Evolutionary conservation across 495 filamentous ascomycete genomes (phyloP).

Genomic region (Rhizodiscina lignyota): DNA sequence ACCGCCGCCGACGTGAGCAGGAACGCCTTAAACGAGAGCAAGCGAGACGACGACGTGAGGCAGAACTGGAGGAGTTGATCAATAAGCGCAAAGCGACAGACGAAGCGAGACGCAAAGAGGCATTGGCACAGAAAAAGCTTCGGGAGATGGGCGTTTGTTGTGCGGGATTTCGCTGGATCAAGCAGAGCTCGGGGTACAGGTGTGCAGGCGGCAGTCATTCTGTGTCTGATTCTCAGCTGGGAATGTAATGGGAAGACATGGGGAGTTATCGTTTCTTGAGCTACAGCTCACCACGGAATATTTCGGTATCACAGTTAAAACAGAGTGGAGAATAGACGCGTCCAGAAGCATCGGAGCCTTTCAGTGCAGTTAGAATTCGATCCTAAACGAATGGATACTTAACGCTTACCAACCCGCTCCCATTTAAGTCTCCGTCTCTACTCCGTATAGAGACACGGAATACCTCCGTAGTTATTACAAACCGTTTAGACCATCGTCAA

Average conservation of each 20-base stretch:
- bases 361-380: too few species aligned
- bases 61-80: conserved; percentile 19
- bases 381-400: too few species aligned
- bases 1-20: conserved; percentile 4
- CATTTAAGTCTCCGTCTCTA: too few species aligned
- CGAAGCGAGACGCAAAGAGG: conserved; percentile 14
- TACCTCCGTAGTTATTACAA: too few species aligned
- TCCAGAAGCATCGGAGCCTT: too few species aligned
- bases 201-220: conserved; percentile 37
- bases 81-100: conserved; percentile 6
- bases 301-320: too few species aligned
- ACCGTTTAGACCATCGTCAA: too few species aligned
- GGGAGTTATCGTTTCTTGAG: too few species aligned
- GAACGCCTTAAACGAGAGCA: conserved; percentile 6
- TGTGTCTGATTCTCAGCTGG: conserved; percentile 19
- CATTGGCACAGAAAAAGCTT: conserved; percentile 15
- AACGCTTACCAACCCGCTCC: too few species aligned
- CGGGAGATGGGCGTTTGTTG: conserved; percentile 18
- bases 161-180: conserved; percentile 21
- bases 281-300: too few species aligned
- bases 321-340: too few species aligned
- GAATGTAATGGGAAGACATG: background rate
- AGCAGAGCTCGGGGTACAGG: conserved; percentile 22
- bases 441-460: too few species aligned
- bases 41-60: conserved; percentile 20